Percentiles rank a stretch among this genome's conserved stretches.
These are phyloP conservation scores for Amylostereum areolatum DNA, from an alignment of 1,284 basidiomycete genomes.

Conservation along the genomic window DNA sequence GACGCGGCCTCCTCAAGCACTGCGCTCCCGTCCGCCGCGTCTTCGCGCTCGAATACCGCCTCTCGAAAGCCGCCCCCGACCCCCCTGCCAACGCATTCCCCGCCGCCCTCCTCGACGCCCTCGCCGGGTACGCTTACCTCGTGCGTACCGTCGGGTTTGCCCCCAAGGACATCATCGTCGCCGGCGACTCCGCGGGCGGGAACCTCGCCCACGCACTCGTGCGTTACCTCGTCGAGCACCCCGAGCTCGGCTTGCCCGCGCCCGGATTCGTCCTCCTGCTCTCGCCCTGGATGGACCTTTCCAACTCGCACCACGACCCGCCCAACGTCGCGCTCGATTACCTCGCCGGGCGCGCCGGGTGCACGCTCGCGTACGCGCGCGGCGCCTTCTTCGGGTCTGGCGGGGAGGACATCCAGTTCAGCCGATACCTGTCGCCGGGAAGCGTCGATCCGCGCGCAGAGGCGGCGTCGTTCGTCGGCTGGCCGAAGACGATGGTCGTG, in stretches of 20 bases:
- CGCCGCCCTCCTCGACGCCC: constrained; percentile 46
- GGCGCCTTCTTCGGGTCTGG: constrained; percentile 10
- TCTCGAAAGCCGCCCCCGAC: constrained; percentile 19
- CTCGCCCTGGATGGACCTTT: constrained; percentile 43
- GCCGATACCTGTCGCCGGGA: constrained; percentile 7
- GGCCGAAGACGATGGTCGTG: constrained; percentile 27
- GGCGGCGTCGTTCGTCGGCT: constrained; percentile 13
- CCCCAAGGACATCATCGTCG: constrained; percentile 47
- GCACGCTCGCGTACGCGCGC: background rate
- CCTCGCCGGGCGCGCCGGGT: constrained; percentile 3
- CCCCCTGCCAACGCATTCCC: constrained; percentile 36
- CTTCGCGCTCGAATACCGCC: constrained; percentile 26
- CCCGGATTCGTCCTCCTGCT: constrained; percentile 38
- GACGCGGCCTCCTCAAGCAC: constrained; percentile 17
- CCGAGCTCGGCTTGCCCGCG: constrained; percentile 6
- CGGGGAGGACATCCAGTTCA: constrained; percentile 1
- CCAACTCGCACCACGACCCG: constrained; percentile 15
- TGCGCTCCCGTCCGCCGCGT: constrained; percentile 20
- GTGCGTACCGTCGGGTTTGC: constrained; percentile 35
- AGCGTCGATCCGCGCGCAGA: constrained; percentile 5
- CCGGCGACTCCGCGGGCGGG: constrained; percentile 52
- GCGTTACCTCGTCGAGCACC: constrained; percentile 31
- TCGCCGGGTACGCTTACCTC: constrained; percentile 48
- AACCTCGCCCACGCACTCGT: constrained; percentile 40
- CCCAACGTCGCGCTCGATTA: constrained; percentile 5